Evolutionary conservation across 257 asterid genomes (phyloP), one percentile per base, ranked within the genome.

Genomic region (Solanum clarkiae): DNA sequence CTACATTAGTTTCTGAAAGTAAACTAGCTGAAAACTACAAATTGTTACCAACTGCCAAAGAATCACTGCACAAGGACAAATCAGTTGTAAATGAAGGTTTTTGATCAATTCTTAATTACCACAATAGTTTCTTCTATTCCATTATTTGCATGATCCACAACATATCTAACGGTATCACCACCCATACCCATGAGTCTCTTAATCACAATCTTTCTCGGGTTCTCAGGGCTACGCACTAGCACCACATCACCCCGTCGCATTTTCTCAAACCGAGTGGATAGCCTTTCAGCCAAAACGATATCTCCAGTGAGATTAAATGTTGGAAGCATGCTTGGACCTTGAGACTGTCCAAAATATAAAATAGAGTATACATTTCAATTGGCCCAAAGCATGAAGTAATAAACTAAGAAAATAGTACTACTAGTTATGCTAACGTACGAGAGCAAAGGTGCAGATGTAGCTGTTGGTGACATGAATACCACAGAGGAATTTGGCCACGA

Each of bases 261-360:
- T 86, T 88, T 92, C 70, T 94, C 95, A 22, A 86, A 88, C 36
- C 90, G 94, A 80, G 87, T 71, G 10, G 95, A 89, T 10, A 93
- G 51, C 80, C 86, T 91, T 83, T 95, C 98, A 0, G 92, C 87
- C 88, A 94, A 85, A 18, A 88, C 91, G n/a, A 92, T 12, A 84
- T 85, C 87, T n/a, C 94, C 93, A n/a, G 90, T 84, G 63, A 89
- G 26, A 59, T 65, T 88, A 86, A 95, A 74, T 9, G 96, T 88
- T 32, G 98, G 98, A 18, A 93, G 92, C 98, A 95, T 95, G 86
- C 98, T 94, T 49, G 96, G 96, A 18, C 98, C 98, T 40, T 80
- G 56, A 42, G 90, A 87, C 98, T 94, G 91, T 86, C 56, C 32
- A 24, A 51, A 66, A 45, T 5, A 63, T 20, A 26, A 62, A 36